Evolutionary conservation across 1,284 basidiomycete genomes (phyloP).

Genomic region (Ustilago bromivora): DNA sequence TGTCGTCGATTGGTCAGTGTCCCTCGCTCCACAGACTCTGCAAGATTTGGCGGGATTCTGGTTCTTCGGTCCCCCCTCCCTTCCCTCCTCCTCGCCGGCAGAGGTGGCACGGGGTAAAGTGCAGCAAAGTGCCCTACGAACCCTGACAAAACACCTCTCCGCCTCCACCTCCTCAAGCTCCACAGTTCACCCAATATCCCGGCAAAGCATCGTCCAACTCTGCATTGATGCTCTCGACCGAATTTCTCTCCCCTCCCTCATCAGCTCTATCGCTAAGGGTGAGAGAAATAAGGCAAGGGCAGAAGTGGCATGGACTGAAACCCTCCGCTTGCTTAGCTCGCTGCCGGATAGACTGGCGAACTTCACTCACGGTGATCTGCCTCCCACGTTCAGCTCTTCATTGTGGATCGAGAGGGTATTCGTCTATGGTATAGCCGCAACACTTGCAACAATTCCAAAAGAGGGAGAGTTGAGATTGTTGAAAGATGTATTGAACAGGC

Average conservation of each 20-base stretch:
- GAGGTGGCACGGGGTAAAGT: constrained; percentile 5
- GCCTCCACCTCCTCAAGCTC: background rate
- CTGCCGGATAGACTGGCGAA: constrained; percentile 43
- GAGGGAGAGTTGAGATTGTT: background rate
- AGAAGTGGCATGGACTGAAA: constrained; percentile 30
- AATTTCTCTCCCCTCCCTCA: constrained; percentile 18
- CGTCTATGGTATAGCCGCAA: constrained; percentile 12
- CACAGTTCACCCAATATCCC: constrained; percentile 7
- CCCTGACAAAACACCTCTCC: constrained; percentile 16
- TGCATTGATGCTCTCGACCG: constrained; percentile 1
- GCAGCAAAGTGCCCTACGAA: constrained; percentile 27
- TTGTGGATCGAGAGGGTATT: constrained; percentile 21
- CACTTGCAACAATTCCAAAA: background rate
- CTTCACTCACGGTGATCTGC: constrained; percentile 14
- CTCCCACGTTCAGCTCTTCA: background rate
- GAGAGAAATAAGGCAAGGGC: constrained; percentile 25
- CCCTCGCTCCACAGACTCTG: background rate
- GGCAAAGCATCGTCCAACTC: background rate
- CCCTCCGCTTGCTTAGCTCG: constrained; percentile 14
- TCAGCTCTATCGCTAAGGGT: background rate
- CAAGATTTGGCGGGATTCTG: constrained; percentile 10
- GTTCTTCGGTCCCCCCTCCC: constrained; percentile 16
- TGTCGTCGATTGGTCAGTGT: constrained; percentile 18
- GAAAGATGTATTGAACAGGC: constrained; percentile 16
- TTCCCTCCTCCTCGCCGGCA: background rate